Base-by-base conservation (phyloP, 2,329 filamentous ascomycete species). In the Colletotrichum tamarilloi region DNA sequence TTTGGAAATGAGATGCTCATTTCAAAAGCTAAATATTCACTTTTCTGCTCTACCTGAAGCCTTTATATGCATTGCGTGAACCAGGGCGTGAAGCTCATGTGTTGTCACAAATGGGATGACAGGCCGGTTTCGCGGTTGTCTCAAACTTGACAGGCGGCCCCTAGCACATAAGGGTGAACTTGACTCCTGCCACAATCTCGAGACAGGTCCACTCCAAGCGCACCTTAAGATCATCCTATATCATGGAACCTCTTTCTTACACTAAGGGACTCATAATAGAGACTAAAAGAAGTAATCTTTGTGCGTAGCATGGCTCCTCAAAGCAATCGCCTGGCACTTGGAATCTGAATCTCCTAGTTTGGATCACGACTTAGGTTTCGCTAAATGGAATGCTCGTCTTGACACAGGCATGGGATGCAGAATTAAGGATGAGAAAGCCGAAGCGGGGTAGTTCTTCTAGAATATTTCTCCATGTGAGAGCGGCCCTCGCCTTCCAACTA, bases 181-280 rank as follows among this genome's bases (percentile, higher is more conserved):
- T 62, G 57, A 52, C 57, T 38, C 56, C 32, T 67, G 46, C 60
- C 56, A 71, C 62, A 71, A 5, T 67, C 63, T 22, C 64, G 64
- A 72, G 64, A 72, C 57, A 32, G 52, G 56, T 49, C 63, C 63
- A 62, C 26, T 30, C 11, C 5, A 19, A 24, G 55, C 32, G 46
- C 32, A 67, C 38, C 68, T 62, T 62, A 53, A 49, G 14, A 38
- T n/a, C n/a, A 11, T n/a, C 26, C 2, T 68, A 57, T 62, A 38
- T 28, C 6, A 6, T 46, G 38, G 38, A 6, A 19, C 24, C 59
- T 16, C 19, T 9, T n/a, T 24, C 7, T 8, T 2, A 12, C 2
- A 58, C 16, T 12, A 3, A n/a, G 28, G 38, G 22, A 8, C 5
- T 60, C 5, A 26, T 11, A 32, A 16, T 6, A 30, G 8, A 12